These are phyloP conservation scores for Heracleum sosnowskyi DNA, from an alignment of 129 eudicot genomes.

Conservation along the genomic window DNA sequence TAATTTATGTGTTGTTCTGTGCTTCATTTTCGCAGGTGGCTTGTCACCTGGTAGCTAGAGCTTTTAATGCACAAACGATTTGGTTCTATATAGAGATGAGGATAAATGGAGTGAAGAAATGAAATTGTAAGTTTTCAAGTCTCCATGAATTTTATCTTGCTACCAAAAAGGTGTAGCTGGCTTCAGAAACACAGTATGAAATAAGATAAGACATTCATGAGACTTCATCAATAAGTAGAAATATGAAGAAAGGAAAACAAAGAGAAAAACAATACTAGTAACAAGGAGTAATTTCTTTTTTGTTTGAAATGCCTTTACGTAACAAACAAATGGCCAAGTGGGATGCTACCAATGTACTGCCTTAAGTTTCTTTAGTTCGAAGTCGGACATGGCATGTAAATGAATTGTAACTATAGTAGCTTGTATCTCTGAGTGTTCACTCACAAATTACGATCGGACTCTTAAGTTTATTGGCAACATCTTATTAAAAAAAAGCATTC, in stretches of 20 bases:
- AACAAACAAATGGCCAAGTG: neutral
- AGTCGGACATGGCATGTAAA: neutral
- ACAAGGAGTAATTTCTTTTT: neutral
- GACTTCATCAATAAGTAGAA: neutral
- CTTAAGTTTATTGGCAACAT: neutral
- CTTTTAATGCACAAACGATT: too few relatives aligned
- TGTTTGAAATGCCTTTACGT: neutral
- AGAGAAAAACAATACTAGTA: neutral
- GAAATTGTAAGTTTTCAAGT: constrained; percentile 33
- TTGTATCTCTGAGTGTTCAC: neutral
- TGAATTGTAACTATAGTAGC: neutral
- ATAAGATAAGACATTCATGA: neutral
- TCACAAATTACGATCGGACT: neutral
- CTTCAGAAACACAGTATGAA: neutral
- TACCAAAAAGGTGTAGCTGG: neutral
- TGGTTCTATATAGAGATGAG: constrained; percentile 22
- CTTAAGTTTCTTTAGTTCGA: neutral
- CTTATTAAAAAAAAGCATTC: too few relatives aligned
- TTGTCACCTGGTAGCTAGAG: too few relatives aligned
- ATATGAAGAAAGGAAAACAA: neutral
- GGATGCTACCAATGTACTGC: neutral
- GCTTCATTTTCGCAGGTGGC: too few relatives aligned
- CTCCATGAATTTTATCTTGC: neutral
- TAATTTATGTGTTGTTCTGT: too few relatives aligned
- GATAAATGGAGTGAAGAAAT: constrained; percentile 30